These are phyloP conservation scores for Boletus edulis DNA, from an alignment of 768 basidiomycete genomes.

Conservation along the genomic window DNA sequence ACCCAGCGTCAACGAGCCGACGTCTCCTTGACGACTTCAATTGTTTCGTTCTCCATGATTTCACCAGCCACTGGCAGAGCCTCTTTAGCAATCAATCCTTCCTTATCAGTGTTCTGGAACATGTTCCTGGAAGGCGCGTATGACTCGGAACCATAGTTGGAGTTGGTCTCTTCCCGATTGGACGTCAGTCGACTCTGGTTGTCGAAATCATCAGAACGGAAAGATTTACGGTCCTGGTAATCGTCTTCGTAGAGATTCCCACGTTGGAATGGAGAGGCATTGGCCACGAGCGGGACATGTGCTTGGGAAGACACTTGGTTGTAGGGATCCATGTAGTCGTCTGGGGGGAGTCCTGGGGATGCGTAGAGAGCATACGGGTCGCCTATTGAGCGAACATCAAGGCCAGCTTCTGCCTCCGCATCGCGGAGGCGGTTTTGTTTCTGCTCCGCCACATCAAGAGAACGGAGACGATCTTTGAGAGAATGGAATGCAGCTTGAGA, in stretches of 20 bases:
- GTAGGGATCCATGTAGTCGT: constrained; percentile 52
- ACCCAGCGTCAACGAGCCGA: constrained; percentile 87
- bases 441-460: constrained; percentile 81
- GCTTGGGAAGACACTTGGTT: constrained; percentile 54
- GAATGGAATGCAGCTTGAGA: constrained; percentile 82
- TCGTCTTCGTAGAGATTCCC: constrained; percentile 74
- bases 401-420: constrained; percentile 69
- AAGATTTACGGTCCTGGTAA: constrained; percentile 73
- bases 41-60: constrained; percentile 83
- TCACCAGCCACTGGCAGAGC: constrained; percentile 81
- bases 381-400: constrained; percentile 49
- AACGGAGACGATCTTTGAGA: constrained; percentile 86
- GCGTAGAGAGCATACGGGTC: constrained; percentile 83
- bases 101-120: constrained; percentile 85
- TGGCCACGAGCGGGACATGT: constrained; percentile 77
- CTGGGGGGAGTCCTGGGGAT: constrained; percentile 44
- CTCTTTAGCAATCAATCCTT: constrained; percentile 75
- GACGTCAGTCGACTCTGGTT: constrained; percentile 75
- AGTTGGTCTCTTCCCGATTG: constrained; percentile 72
- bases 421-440: constrained; percentile 77
- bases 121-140: constrained; percentile 95
- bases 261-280: constrained; percentile 81
- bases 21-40: constrained; percentile 82
- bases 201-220: constrained; percentile 77
- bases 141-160: constrained; percentile 86